Evolutionary conservation across 176 grass and related monocot genomes (phyloP).

Genomic region (Zea luxurians): DNA sequence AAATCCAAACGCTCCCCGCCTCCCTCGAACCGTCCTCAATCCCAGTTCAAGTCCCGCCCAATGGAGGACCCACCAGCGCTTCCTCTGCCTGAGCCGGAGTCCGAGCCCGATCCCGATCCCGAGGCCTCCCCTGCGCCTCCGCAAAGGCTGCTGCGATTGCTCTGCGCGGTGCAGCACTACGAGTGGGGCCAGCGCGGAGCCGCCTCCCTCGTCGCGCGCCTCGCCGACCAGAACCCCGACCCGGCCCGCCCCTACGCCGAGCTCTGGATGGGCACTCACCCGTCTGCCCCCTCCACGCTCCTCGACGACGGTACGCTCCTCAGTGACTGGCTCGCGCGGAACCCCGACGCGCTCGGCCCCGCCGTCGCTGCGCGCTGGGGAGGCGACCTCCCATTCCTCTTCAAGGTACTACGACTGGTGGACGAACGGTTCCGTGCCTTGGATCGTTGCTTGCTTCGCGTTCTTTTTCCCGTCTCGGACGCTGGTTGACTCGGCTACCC

Average conservation of each 20-base stretch:
- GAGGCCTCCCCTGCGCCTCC: not conserved
- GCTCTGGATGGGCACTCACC: slow-evolving; percentile 98
- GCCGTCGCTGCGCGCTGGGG: slow-evolving; percentile 62
- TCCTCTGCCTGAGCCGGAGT: not conserved
- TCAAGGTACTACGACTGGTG: slow-evolving; percentile 55
- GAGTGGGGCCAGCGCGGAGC: slow-evolving; percentile 65
- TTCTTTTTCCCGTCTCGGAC: not conserved
- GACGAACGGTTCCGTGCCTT: not conserved
- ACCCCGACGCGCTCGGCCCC: slow-evolving; percentile 58
- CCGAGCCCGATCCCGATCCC: not conserved
- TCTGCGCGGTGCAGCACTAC: slow-evolving; percentile 80
- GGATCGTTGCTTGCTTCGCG: not conserved
- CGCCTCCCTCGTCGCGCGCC: slow-evolving; percentile 60
- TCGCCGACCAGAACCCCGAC: slow-evolving; percentile 42
- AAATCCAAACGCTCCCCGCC: slow-evolving; percentile 33
- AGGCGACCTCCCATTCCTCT: slow-evolving; percentile 82
- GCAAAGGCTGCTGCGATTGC: slow-evolving; percentile 39
- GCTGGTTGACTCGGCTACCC: not conserved
- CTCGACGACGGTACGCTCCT: slow-evolving; percentile 34
- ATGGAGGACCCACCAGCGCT: not conserved
- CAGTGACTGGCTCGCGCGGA: slow-evolving; percentile 59
- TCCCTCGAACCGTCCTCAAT: not conserved
- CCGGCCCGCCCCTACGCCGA: slow-evolving; percentile 61
- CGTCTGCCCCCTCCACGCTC: slow-evolving; percentile 60
- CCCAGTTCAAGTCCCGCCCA: not conserved